Base-by-base conservation (phyloP, 441 rosid species). In the Pelargonium australe region DNA sequence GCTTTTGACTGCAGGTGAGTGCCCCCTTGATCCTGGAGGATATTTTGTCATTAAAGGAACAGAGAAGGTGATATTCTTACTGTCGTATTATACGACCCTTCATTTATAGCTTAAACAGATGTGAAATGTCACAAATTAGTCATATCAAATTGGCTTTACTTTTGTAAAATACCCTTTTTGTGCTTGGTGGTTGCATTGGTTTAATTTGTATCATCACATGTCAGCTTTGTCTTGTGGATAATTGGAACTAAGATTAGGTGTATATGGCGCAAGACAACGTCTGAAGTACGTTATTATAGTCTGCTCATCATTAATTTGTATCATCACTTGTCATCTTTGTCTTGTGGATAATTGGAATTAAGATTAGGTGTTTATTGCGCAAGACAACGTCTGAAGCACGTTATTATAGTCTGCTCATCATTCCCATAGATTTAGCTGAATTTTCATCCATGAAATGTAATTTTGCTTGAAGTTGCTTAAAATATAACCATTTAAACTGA, bases 1-100 rank as follows among this genome's bases (percentile, higher is more conserved):
- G 67, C 45, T 65, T 68, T 75, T 77, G 74, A 7, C 53, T 74
- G 70, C 65, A 94, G 98, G 99, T 75, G 99, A 94, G 81, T 94
- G 97, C 74, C 97, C 99, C 73, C 87, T 89, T 67, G 97, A 94
- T 76, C 97, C 97, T 67, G 97, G 99, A 70, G 97, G 97, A 66
- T 94, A 94, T 85, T 94, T 94, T 78, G 64, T 94, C 64, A 84
- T 89, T 64, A 91, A 91, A 78, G 99, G 99, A 75, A 82, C 89
- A 0, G 97, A 94, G 80, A 94, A 91, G 97, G 97, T 94, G 69
- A 73, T 55, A 53, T 44, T 68, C 23, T 51, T 5, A 47, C 40
- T 72, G 70, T 43, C 44, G 31, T 13, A 17, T 70, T 1, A 5
- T 55, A 20, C 5, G 12, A 31, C 37, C 12, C n/a, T 62, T 62